Evolutionary conservation across 106 monocot species (phyloP).

Genomic region (Narthecium ossifragum): DNA sequence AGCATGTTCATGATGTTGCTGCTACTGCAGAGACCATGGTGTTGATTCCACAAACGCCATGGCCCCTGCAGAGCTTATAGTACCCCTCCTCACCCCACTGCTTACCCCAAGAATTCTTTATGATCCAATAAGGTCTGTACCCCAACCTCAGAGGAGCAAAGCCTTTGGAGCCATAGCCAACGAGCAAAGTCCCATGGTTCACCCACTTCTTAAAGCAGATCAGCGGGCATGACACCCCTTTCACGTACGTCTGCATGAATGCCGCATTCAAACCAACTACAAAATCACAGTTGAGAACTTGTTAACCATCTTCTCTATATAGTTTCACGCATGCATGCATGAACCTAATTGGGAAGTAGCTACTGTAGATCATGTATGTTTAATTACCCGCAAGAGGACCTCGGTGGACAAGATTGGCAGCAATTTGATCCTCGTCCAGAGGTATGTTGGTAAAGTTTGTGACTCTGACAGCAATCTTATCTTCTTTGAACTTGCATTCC

Average conservation of each 20-base stretch:
- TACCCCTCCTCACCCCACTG: conserved; percentile 71
- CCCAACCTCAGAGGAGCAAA: conserved; percentile 58
- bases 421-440: conserved; percentile 62
- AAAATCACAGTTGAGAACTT: too few species aligned
- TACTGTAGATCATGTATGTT: neutral
- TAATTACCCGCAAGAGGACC: conserved; percentile 69
- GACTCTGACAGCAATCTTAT: conserved; percentile 42
- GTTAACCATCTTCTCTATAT: too few species aligned
- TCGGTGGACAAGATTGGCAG: conserved; percentile 43
- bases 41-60: conserved; percentile 54
- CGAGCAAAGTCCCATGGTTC: conserved; percentile 78
- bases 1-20: conserved; percentile 8
- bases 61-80: conserved; percentile 64
- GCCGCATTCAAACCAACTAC: conserved; percentile 77
- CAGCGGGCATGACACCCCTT: conserved; percentile 78
- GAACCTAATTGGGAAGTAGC: neutral
- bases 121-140: conserved; percentile 64
- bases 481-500: conserved; percentile 54
- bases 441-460: conserved; percentile 55
- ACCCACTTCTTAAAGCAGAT: conserved; percentile 51
- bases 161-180: conserved; percentile 64
- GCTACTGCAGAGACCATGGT: conserved; percentile 78
- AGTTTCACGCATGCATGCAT: too few species aligned
- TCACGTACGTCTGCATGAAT: conserved; percentile 82
- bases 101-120: conserved; percentile 92